Evolutionary conservation across 805 yeast species (phyloP).

Genomic region (Saccharomycopsis oosterbeekiorum): DNA sequence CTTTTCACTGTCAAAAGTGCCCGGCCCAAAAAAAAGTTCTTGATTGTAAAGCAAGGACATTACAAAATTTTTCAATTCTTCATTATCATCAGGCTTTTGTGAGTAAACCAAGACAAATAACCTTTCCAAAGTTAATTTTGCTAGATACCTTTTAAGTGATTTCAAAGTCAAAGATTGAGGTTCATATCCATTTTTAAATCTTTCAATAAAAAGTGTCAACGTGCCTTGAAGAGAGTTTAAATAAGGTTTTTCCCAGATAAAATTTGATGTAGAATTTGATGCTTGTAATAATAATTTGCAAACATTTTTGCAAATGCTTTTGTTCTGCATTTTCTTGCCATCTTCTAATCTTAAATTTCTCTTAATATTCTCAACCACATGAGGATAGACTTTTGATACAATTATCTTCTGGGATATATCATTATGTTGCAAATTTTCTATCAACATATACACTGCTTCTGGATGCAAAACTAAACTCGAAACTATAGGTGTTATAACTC

Average conservation of each 20-base stretch:
- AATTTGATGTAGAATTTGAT: slow-evolving; percentile 12
- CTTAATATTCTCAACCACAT: slow-evolving; percentile 4
- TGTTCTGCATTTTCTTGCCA: slow-evolving; percentile 25
- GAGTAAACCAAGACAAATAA: slow-evolving; percentile 24
- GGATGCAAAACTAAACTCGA: slow-evolving; percentile 3
- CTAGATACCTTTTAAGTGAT: slow-evolving; percentile 24
- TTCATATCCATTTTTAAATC: slow-evolving; percentile 12
- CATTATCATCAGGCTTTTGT: slow-evolving; percentile 15
- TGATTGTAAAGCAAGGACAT: slow-evolving; percentile 26
- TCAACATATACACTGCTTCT: slow-evolving; percentile 11
- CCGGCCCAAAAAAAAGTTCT: slow-evolving; percentile 24
- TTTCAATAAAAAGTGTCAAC: slow-evolving; percentile 28
- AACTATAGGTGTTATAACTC: slow-evolving; percentile 5
- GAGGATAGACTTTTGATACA: slow-evolving; percentile 14
- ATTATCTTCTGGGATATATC: slow-evolving; percentile 10
- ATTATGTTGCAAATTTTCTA: slow-evolving; percentile 13
- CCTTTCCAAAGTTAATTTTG: slow-evolving; percentile 25
- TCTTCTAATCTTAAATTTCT: slow-evolving; percentile 15
- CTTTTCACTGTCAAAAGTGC: slow-evolving; percentile 27
- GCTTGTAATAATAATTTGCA: slow-evolving; percentile 21
- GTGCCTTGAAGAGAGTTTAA: slow-evolving; percentile 22
- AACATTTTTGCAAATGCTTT: slow-evolving; percentile 13
- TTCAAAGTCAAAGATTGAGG: slow-evolving; percentile 9
- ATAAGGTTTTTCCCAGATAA: slow-evolving; percentile 15
- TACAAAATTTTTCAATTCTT: slow-evolving; percentile 25